Evolutionary conservation across 1,284 basidiomycete species (phyloP).

Genomic region (Macrocystidia cucumis): DNA sequence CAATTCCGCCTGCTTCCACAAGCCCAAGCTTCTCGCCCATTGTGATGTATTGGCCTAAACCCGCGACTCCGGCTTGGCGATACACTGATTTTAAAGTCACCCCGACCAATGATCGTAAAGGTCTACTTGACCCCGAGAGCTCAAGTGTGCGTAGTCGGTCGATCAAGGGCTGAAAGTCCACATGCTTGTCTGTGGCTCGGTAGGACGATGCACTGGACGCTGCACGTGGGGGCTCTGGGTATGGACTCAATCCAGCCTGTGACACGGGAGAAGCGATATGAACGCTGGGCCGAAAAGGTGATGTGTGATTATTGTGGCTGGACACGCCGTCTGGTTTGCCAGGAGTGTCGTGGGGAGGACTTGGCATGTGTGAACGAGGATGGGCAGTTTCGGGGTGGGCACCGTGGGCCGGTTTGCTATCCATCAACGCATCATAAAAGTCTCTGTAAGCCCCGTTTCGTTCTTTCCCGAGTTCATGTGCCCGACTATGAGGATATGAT

Average conservation of each 20-base stretch:
- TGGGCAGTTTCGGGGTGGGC: too few species aligned
- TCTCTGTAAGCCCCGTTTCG: too few species aligned
- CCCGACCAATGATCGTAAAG: slow-evolving; percentile 10
- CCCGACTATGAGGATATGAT: too few species aligned
- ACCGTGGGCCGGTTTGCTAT: too few species aligned
- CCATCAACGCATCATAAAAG: too few species aligned
- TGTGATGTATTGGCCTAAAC: slow-evolving; percentile 10
- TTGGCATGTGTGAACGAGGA: too few species aligned
- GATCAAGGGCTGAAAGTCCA: slow-evolving; percentile 6
- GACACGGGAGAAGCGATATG: not conserved
- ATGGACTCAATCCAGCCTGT: not conserved
- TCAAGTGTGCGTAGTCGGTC: slow-evolving; percentile 5
- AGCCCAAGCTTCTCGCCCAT: slow-evolving; percentile 21
- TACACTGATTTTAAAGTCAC: slow-evolving; percentile 7
- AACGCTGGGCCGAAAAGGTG: not conserved
- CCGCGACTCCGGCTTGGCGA: slow-evolving; percentile 8
- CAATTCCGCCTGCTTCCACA: slow-evolving; percentile 23
- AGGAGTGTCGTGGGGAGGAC: too few species aligned
- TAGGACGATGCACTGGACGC: not conserved
- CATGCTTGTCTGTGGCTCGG: not conserved
- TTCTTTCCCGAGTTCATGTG: too few species aligned
- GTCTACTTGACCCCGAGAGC: slow-evolving; percentile 6
- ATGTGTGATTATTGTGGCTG: not conserved
- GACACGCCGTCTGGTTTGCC: too few species aligned
- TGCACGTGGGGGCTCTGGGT: not conserved